Evolutionary conservation across 805 yeast species (phyloP).

Genomic region (Schizosaccharomyces osmophilus): DNA sequence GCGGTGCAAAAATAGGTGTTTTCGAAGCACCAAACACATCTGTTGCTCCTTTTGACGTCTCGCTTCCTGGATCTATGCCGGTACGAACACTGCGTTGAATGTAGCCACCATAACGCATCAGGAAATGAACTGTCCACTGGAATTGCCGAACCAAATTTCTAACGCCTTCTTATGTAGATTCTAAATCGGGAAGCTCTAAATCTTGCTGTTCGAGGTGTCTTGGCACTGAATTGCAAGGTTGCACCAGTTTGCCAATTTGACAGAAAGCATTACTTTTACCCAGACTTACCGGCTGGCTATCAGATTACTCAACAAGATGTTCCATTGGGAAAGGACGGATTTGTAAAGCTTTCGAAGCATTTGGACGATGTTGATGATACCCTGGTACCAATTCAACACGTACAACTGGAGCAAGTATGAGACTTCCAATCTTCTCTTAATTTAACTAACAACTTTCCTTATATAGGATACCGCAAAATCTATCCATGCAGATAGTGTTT

Average conservation of each 20-base stretch:
- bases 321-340: constrained; percentile 3
- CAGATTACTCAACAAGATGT: constrained; percentile 72
- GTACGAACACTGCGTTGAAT: not conserved
- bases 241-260: constrained; percentile 46
- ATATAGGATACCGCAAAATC: constrained; percentile 7
- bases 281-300: constrained; percentile 89
- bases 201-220: constrained; percentile 47
- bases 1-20: constrained; percentile 21
- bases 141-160: not conserved
- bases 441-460: not conserved
- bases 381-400: constrained; percentile 41
- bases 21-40: constrained; percentile 18
- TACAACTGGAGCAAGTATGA: constrained; percentile 56
- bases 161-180: constrained; percentile 5
- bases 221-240: constrained; percentile 38
- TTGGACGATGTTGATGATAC: constrained; percentile 20
- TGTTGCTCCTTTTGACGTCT: constrained; percentile 57
- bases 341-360: constrained; percentile 9
- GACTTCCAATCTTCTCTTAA: constrained; percentile 17
- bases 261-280: constrained; percentile 85
- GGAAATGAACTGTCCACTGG: not conserved
- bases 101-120: not conserved
- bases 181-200: constrained; percentile 52
- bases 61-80: constrained; percentile 87
- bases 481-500: constrained; percentile 6